These are phyloP conservation scores for Tulasnella sp. DNA, from an alignment of 768 basidiomycete genomes.

Conservation along the genomic window DNA sequence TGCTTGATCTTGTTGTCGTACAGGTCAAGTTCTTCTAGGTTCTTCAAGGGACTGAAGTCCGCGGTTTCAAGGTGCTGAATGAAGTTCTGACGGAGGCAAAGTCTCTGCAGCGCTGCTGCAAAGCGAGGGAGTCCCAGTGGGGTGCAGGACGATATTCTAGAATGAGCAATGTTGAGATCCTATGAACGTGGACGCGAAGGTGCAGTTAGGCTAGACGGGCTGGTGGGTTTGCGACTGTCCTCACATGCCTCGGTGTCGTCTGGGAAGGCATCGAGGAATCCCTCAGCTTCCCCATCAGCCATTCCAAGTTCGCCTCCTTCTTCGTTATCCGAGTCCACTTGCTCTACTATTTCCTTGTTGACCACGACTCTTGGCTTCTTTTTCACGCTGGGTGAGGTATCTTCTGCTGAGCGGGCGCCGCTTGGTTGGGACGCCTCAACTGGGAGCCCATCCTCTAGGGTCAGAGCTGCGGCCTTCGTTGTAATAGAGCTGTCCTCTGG, in stretches of 20 bases:
- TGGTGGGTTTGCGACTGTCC: not conserved
- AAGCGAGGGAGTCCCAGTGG: conserved; percentile 62
- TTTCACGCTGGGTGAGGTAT: not conserved
- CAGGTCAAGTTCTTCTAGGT: conserved; percentile 83
- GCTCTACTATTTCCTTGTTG: conserved; percentile 26
- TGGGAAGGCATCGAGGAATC: conserved; percentile 69
- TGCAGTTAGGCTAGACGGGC: conserved; percentile 11
- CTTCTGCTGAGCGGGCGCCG: not conserved
- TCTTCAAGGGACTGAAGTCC: conserved; percentile 55
- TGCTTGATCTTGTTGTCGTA: conserved; percentile 92
- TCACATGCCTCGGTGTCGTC: conserved; percentile 70
- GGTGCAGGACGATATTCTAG: conserved; percentile 51
- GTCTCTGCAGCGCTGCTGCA: conserved; percentile 51
- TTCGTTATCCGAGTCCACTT: conserved; percentile 20
- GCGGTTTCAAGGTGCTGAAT: conserved; percentile 64
- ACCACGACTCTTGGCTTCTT: not conserved
- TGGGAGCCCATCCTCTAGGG: not conserved
- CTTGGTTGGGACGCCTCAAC: not conserved
- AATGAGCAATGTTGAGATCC: conserved; percentile 84
- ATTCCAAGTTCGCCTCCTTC: conserved; percentile 11
- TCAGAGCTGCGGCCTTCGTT: not conserved
- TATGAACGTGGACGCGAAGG: conserved; percentile 29
- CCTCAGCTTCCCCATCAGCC: conserved; percentile 31
- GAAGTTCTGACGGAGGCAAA: conserved; percentile 83
- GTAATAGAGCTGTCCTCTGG: not conserved